Percentiles rank a stretch among this genome's conserved stretches.
These are phyloP conservation scores for Trichoderma sp. DNA, from an alignment of 2,329 filamentous ascomycete genomes.

Conservation along the genomic window DNA sequence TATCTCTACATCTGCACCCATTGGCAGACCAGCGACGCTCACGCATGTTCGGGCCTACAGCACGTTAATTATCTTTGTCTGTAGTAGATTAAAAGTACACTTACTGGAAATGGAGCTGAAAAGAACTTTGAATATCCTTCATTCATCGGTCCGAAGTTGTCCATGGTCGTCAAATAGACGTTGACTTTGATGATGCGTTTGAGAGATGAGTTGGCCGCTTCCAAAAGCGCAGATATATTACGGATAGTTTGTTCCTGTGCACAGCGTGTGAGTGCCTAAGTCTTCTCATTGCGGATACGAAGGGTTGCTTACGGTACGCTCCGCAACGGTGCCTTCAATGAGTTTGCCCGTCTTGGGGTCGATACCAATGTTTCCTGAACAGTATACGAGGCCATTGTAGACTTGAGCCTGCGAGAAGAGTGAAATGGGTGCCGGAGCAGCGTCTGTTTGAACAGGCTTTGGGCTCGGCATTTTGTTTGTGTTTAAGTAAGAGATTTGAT, in stretches of 20 bases:
- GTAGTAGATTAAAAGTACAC: conserved; percentile 25
- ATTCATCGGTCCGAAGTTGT: conserved; percentile 62
- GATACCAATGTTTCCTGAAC: conserved; percentile 63
- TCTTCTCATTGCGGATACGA: too few relatives aligned
- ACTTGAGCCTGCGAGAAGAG: conserved; percentile 62
- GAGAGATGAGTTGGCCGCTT: conserved; percentile 60
- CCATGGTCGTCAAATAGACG: conserved; percentile 66
- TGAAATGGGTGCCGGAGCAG: conserved; percentile 44
- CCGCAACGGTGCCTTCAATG: conserved; percentile 55
- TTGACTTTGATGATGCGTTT: conserved; percentile 68
- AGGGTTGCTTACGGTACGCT: conserved; percentile 35
- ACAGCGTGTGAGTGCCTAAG: not conserved
- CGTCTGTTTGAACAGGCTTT: conserved; percentile 7
- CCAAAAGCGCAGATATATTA: conserved; percentile 61
- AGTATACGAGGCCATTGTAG: conserved; percentile 67
- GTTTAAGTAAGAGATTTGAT: not conserved
- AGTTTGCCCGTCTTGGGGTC: conserved; percentile 54
- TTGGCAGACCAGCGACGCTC: conserved; percentile 71
- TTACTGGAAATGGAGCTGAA: conserved; percentile 49
- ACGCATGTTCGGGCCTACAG: conserved; percentile 63
- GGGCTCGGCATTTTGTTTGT: conserved; percentile 14
- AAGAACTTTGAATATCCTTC: conserved; percentile 56
- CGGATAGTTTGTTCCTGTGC: conserved; percentile 54
- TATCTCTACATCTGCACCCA: conserved; percentile 72
- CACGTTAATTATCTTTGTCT: not conserved